Base-by-base conservation (phyloP, 768 basidiomycete species). In the Hortiboletus campestris region DNA sequence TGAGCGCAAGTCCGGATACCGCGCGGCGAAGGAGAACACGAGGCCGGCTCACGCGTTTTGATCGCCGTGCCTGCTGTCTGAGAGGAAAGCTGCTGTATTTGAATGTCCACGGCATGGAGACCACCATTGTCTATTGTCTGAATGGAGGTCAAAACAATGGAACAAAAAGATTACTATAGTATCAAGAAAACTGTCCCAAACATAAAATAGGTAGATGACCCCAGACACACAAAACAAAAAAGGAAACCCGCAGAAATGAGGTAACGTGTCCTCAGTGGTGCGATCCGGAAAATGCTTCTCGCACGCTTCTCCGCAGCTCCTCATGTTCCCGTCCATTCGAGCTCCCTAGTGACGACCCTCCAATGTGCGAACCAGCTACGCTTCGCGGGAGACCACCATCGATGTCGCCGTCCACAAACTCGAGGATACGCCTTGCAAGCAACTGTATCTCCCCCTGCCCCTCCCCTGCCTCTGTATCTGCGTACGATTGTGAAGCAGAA, bases 381-480 rank as follows among this genome's bases (percentile, higher is more conserved):
- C 86, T 88, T 41, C 81, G 82, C 7, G 85, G 80, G 50, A 82
- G 74, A 36, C 80, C 70, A 9, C 77, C 80, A 31, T 89, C 88
- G 1, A 77, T 66, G 46, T 89, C 89, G 28, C 83, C 83, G 40
- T 96, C 92, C 17, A 93, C 85, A 63, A 94, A 84, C 63, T 95
- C 93, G 51, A 95, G 73, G 49, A 97, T 97, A 59, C 92, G 83
- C 43, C 88, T 79, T 9, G 89, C 86, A 42, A 98, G 82, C 28
- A 88, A 76, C 58, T 91, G 87, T 60, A 98, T 98, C 75, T 98
- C 96, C 36, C 89, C 86, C 61, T 91, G 89, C 9, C 94, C 94
- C 55, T 94, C 91, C 3, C 86, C 91, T 3, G 86, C 84, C 40
- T 91, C 89, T 16, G 90, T 91, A 41, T 88, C 91, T 55, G 88